Conservation (phyloP, 306 rosid genomes). For the Casuarina cunninghamiana region DNA sequence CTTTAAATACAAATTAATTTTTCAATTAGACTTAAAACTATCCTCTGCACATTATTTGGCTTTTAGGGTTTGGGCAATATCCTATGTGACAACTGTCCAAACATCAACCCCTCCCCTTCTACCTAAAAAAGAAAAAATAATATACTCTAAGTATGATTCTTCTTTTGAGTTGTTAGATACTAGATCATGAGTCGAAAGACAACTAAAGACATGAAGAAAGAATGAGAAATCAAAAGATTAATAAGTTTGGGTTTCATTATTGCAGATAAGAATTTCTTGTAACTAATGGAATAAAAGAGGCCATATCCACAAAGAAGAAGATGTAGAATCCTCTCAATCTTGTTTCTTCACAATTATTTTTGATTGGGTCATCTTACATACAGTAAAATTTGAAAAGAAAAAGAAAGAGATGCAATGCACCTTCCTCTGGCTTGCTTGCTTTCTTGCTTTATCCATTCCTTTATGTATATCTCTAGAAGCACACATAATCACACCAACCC, state of each 20-base stretch:
- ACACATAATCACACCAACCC: background rate
- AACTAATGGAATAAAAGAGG: background rate
- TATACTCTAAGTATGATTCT: too few relatives aligned
- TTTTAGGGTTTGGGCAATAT: too few relatives aligned
- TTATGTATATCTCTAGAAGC: background rate
- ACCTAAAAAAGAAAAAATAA: too few relatives aligned
- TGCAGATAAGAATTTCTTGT: background rate
- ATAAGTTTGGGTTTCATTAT: background rate
- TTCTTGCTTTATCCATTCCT: background rate
- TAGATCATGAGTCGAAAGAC: too few relatives aligned
- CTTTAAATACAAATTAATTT: too few relatives aligned
- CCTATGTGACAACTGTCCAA: too few relatives aligned
- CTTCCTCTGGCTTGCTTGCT: background rate
- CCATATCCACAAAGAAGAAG: constrained; percentile 9
- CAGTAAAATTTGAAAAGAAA: background rate
- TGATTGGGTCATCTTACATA: constrained; percentile 1
- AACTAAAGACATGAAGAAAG: background rate
- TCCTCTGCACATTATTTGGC: too few relatives aligned
- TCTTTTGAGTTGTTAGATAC: too few relatives aligned
- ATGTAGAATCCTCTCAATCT: background rate
- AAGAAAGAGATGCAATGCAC: background rate
- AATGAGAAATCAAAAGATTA: background rate
- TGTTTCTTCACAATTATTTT: constrained; percentile 1
- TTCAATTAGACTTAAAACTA: too few relatives aligned
- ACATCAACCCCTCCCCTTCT: too few relatives aligned